Evolutionary conservation across 768 basidiomycete species (phyloP).

Genomic region (Lentinula edodes): DNA sequence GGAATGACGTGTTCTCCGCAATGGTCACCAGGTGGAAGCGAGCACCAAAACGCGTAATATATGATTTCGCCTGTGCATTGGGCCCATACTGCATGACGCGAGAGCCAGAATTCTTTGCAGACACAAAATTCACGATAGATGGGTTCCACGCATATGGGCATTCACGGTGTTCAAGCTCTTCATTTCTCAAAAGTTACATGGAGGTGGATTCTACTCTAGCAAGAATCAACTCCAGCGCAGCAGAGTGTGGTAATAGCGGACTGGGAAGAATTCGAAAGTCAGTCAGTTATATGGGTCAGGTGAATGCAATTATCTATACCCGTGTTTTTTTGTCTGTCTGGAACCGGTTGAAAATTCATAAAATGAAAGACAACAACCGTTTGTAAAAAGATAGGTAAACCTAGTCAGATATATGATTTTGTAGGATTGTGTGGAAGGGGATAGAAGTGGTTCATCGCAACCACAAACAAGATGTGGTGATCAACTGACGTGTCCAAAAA

Average conservation of each 20-base stretch:
- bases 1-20: conserved; percentile 34
- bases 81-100: conserved; percentile 14
- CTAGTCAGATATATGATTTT: no score
- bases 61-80: conserved; percentile 22
- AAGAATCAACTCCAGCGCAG: background rate
- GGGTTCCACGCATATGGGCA: conserved; percentile 15
- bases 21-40: conserved; percentile 25
- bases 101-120: conserved; percentile 13
- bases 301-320: background rate
- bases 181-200: background rate
- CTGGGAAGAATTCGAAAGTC: background rate
- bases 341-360: background rate
- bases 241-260: background rate
- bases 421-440: no score
- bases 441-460: no score
- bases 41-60: conserved; percentile 21
- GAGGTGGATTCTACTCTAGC: background rate
- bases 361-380: background rate
- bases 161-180: background rate
- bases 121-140: conserved; percentile 16
- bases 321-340: background rate
- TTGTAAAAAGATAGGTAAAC: no score
- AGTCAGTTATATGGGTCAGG: background rate
- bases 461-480: no score
- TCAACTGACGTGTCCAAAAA: no score